A percentile compares a stretch with the other conserved stretches of the same genome.
phyloP scores from a whole-genome alignment of 2,329 filamentous ascomycete species.

The Colletotrichum filicis region DNA sequence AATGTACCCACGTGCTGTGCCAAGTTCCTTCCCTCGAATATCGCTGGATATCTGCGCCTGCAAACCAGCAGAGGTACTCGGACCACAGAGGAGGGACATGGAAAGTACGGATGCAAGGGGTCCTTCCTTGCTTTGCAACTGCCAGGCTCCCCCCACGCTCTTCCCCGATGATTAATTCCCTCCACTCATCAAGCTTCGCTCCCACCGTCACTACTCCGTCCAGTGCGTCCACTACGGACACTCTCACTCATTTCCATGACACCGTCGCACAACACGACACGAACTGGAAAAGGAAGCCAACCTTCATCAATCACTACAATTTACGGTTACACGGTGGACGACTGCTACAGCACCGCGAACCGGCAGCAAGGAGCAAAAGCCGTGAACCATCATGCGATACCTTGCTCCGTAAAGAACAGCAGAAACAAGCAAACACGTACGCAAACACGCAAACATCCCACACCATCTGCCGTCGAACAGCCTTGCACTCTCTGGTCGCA shows the following conservation, averaged over 20 bases:
- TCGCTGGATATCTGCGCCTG: not conserved
- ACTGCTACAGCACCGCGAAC: not conserved
- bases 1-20: not conserved
- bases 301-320: too few species aligned
- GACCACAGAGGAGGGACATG: not conserved
- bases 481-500: not conserved
- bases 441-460: not conserved
- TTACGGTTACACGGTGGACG: not conserved
- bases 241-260: slow-evolving; percentile 24
- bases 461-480: not conserved
- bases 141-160: slow-evolving; percentile 31
- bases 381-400: not conserved
- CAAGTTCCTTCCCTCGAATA: not conserved
- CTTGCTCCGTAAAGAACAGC: not conserved
- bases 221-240: too few species aligned
- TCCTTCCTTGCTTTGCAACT: slow-evolving; percentile 10
- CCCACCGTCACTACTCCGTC: not conserved
- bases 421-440: not conserved
- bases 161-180: slow-evolving; percentile 10
- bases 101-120: slow-evolving; percentile 2
- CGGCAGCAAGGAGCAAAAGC: not conserved
- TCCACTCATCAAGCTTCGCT: slow-evolving; percentile 31
- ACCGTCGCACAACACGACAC: not conserved
- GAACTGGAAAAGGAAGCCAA: too few species aligned
- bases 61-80: not conserved